phyloP scores from a whole-genome alignment of 2,329 filamentous ascomycete genomes.

The Periconia sp. region DNA sequence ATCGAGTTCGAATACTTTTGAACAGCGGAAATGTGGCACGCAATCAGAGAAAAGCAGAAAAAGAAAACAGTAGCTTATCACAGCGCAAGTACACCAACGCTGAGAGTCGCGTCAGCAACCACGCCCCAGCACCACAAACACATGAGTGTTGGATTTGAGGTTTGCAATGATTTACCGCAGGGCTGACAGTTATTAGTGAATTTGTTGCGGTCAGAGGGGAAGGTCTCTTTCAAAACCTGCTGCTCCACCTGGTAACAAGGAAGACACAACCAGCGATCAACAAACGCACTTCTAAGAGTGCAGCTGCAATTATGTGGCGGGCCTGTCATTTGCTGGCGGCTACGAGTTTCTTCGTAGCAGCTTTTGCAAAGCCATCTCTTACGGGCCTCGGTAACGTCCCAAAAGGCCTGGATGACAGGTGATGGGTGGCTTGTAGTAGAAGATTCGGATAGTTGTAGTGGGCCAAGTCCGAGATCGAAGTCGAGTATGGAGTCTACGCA shows the following conservation, averaged over 20 bases:
- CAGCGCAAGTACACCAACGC: not conserved
- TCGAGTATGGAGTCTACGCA: constrained; percentile 28
- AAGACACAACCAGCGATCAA: constrained; percentile 27
- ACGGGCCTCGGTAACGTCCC: constrained; percentile 20
- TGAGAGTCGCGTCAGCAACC: not conserved
- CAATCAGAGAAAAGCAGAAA: too few relatives aligned
- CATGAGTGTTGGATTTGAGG: not conserved
- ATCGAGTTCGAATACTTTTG: too few relatives aligned
- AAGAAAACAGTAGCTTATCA: not conserved
- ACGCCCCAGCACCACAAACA: not conserved
- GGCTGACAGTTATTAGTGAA: not conserved
- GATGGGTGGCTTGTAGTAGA: constrained; percentile 28
- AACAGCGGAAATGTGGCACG: too few relatives aligned
- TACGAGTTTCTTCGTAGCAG: not conserved
- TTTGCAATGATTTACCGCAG: not conserved
- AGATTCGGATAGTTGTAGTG: constrained; percentile 15
- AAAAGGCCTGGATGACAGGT: constrained; percentile 28
- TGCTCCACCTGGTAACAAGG: constrained; percentile 16
- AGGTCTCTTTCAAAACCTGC: not conserved
- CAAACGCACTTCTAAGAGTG: constrained; percentile 18
- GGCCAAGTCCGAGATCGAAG: constrained; percentile 23
- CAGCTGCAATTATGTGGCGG: constrained; percentile 14
- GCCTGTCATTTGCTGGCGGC: not conserved
- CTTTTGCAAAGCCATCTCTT: constrained; percentile 13
- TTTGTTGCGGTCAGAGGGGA: not conserved